These are phyloP conservation scores for Metschnikowia noctiluminum DNA, from an alignment of 805 yeast genomes.

Conservation along the genomic window DNA sequence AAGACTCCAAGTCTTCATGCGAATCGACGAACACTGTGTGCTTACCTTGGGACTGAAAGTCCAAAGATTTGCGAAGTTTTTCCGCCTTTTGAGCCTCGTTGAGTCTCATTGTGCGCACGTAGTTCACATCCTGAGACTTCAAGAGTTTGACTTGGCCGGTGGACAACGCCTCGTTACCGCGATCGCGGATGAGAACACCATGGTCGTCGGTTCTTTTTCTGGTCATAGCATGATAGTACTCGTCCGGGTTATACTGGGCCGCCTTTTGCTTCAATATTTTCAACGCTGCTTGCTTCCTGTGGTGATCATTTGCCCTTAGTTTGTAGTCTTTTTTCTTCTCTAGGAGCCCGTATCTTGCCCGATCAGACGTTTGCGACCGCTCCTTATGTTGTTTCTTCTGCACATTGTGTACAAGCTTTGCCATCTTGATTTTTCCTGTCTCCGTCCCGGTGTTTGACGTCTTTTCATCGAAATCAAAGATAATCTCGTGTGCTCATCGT, in stretches of 20 bases:
- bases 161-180: slow-evolving; percentile 58
- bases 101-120: slow-evolving; percentile 71
- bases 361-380: slow-evolving; percentile 77
- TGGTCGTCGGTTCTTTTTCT: slow-evolving; percentile 59
- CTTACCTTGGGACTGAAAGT: slow-evolving; percentile 58
- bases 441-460: too few species aligned
- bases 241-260: slow-evolving; percentile 81
- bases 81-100: slow-evolving; percentile 65
- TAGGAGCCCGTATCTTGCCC: slow-evolving; percentile 76
- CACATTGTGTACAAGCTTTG: slow-evolving; percentile 78
- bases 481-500: slow-evolving; percentile 13
- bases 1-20: slow-evolving; percentile 50
- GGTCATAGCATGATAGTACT: slow-evolving; percentile 93
- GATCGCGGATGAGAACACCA: slow-evolving; percentile 66
- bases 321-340: slow-evolving; percentile 73
- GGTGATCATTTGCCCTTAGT: slow-evolving; percentile 54
- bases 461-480: neutral
- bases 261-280: slow-evolving; percentile 75
- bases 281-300: slow-evolving; percentile 58
- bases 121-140: slow-evolving; percentile 88
- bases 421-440: slow-evolving; percentile 42
- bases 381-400: slow-evolving; percentile 97
- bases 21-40: slow-evolving; percentile 86
- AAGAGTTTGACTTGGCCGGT: slow-evolving; percentile 77
- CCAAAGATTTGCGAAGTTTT: slow-evolving; percentile 47